A percentile compares a stretch with the other conserved stretches of the same genome.
Evolutionary conservation across 345 rosid genomes (phyloP).

Genomic region (Kernera saxatilis): DNA sequence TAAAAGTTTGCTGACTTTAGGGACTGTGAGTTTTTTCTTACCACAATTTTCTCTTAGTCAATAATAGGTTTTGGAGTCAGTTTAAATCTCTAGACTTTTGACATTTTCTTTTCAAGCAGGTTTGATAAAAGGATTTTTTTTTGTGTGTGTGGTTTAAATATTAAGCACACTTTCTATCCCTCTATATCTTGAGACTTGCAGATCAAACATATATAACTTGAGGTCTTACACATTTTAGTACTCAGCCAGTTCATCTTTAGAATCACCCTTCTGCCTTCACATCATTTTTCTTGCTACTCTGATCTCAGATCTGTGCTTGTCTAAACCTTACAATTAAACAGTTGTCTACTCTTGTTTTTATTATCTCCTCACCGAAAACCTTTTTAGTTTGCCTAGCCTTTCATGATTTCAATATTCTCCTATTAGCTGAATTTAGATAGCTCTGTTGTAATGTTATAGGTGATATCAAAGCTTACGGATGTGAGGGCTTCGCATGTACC

Average conservation of each 20-base stretch:
- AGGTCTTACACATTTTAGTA: not conserved
- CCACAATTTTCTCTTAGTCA: constrained; percentile 17
- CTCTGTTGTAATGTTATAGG: constrained; percentile 40
- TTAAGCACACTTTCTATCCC: not conserved
- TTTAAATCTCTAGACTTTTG: not conserved
- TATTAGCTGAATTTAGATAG: not conserved
- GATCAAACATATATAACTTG: not conserved
- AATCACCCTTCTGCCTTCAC: not conserved
- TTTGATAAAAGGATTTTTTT: not conserved
- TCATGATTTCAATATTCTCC: not conserved
- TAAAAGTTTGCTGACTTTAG: constrained; percentile 95
- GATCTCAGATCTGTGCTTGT: not conserved
- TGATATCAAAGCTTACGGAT: constrained; percentile 96
- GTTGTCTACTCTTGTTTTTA: constrained; percentile 7
- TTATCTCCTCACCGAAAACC: not conserved
- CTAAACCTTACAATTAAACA: not conserved
- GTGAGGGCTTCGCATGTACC: constrained; percentile 88
- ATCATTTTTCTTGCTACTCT: constrained; percentile 8
- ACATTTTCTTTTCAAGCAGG: not conserved
- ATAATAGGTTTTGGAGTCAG: not conserved
- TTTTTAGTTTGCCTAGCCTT: not conserved
- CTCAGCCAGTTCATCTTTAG: not conserved
- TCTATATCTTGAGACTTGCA: not conserved
- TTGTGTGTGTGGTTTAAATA: not conserved
- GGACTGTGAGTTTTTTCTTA: constrained; percentile 68